Evolutionary conservation across 495 filamentous ascomycete species (phyloP).

Genomic region (Xylaria grammica): DNA sequence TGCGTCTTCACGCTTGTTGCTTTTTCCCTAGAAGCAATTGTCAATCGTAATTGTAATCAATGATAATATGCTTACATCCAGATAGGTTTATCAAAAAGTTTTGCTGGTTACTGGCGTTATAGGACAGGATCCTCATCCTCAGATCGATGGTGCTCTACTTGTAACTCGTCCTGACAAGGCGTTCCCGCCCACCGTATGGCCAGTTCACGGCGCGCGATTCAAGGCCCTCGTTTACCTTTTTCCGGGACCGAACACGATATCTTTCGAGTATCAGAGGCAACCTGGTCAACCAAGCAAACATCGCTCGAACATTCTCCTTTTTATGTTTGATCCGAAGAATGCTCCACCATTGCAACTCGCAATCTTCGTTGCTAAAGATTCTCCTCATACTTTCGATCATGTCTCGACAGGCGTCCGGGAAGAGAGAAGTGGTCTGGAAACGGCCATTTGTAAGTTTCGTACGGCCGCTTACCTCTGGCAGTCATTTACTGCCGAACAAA

Average conservation of each 20-base stretch:
- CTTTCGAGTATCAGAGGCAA: constrained; percentile 84
- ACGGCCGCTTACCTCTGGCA: constrained; percentile 96
- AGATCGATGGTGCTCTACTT: constrained; percentile 78
- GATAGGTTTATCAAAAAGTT: constrained; percentile 86
- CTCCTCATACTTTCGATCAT: constrained; percentile 83
- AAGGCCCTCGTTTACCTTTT: constrained; percentile 87
- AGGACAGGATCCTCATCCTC: constrained; percentile 68
- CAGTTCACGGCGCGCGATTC: constrained; percentile 84
- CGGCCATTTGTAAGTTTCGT: constrained; percentile 81
- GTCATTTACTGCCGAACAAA: constrained; percentile 92
- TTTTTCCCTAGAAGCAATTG: no score
- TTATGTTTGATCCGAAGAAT: constrained; percentile 79
- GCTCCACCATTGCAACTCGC: constrained; percentile 83
- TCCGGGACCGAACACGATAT: constrained; percentile 82
- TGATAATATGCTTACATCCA: constrained; percentile 21
- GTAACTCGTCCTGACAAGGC: constrained; percentile 82
- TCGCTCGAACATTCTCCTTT: constrained; percentile 75
- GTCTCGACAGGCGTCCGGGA: constrained; percentile 72
- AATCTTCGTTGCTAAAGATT: constrained; percentile 84
- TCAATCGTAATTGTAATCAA: no score
- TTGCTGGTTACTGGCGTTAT: constrained; percentile 80
- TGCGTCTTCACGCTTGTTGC: not conserved
- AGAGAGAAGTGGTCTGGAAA: constrained; percentile 81
- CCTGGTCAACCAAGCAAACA: constrained; percentile 68
- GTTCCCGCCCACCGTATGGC: constrained; percentile 82